Evolutionary conservation across 208 protist genomes (phyloP).

Genomic region (Angomonas deanei): DNA sequence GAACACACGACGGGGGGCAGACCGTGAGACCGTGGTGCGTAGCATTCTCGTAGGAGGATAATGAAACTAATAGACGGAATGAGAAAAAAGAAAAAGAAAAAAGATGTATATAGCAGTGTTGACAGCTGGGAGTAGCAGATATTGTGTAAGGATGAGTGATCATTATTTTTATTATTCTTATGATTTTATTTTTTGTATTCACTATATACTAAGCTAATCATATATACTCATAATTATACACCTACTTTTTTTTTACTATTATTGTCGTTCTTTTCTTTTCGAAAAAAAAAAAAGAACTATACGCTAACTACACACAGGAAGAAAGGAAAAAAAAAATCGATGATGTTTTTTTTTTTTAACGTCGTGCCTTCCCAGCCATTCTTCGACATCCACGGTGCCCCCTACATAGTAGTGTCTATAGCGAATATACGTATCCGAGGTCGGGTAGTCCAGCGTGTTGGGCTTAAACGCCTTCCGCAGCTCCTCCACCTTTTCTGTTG

Average conservation of each 20-base stretch:
- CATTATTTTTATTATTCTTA: not conserved
- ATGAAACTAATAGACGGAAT: not conserved
- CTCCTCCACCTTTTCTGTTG: conserved; percentile 68
- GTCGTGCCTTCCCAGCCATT: conserved; percentile 68
- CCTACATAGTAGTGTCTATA: conserved; percentile 81
- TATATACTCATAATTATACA: too few relatives aligned
- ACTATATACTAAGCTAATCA: too few relatives aligned
- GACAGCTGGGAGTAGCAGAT: too few relatives aligned
- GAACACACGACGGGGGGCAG: conserved; percentile 53
- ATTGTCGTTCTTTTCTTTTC: not conserved
- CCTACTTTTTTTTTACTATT: not conserved
- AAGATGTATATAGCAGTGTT: not conserved
- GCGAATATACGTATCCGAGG: conserved; percentile 78
- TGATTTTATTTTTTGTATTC: not conserved
- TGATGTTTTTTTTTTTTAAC: conserved; percentile 19
- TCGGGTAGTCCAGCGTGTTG: conserved; percentile 80
- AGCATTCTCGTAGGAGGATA: conserved; percentile 25
- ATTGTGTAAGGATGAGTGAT: too few relatives aligned
- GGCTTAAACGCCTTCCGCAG: conserved; percentile 82
- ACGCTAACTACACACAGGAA: not conserved
- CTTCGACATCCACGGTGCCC: conserved; percentile 63
- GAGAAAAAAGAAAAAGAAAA: conserved; percentile 8
- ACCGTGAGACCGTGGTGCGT: conserved; percentile 12
- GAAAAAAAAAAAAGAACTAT: not conserved
- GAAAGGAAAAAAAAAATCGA: conserved; percentile 7